Percentiles rank a stretch among this genome's conserved stretches.
phyloP scores from a whole-genome alignment of 805 yeast genomes.

The Wickerhamiella shivajii region DNA sequence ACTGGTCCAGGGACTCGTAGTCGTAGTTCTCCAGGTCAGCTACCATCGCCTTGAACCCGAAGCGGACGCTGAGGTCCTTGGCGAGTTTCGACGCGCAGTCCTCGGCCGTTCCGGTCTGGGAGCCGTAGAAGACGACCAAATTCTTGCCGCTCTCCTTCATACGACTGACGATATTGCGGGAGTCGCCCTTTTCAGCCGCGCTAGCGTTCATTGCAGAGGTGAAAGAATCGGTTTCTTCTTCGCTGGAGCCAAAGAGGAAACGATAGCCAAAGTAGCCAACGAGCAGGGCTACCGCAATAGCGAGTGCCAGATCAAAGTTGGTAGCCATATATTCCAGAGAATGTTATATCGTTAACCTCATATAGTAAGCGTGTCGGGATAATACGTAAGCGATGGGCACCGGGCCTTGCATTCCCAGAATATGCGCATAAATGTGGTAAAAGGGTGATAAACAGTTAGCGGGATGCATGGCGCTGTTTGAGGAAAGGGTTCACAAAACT shows the following conservation, averaged over 20 bases:
- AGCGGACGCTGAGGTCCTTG: slow-evolving; percentile 72
- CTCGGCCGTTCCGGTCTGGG: slow-evolving; percentile 98
- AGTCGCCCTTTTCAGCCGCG: slow-evolving; percentile 5
- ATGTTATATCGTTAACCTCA: background rate
- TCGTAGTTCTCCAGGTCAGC: slow-evolving; percentile 86
- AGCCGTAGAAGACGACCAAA: slow-evolving; percentile 72
- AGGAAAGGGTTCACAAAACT: too few relatives aligned
- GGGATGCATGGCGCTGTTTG: too few relatives aligned
- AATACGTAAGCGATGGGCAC: background rate
- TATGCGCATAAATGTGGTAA: too few relatives aligned
- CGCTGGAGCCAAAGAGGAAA: slow-evolving; percentile 12
- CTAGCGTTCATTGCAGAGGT: slow-evolving; percentile 2
- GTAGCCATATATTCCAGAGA: slow-evolving; percentile 4
- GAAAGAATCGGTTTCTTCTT: slow-evolving; percentile 9
- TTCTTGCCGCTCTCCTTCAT: slow-evolving; percentile 52
- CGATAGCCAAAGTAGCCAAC: slow-evolving; percentile 14
- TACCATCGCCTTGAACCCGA: slow-evolving; percentile 67
- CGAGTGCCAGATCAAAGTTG: slow-evolving; percentile 6
- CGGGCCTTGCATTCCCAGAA: background rate
- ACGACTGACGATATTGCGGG: slow-evolving; percentile 19
- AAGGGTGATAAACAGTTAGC: too few relatives aligned
- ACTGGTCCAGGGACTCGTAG: slow-evolving; percentile 53
- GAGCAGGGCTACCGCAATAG: slow-evolving; percentile 12
- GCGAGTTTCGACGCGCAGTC: slow-evolving; percentile 86
- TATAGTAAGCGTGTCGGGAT: background rate